Percentiles rank a stretch among this genome's conserved stretches.
Conservation (phyloP, 805 yeast genomes). For the Sugiyamaella smithiae region DNA sequence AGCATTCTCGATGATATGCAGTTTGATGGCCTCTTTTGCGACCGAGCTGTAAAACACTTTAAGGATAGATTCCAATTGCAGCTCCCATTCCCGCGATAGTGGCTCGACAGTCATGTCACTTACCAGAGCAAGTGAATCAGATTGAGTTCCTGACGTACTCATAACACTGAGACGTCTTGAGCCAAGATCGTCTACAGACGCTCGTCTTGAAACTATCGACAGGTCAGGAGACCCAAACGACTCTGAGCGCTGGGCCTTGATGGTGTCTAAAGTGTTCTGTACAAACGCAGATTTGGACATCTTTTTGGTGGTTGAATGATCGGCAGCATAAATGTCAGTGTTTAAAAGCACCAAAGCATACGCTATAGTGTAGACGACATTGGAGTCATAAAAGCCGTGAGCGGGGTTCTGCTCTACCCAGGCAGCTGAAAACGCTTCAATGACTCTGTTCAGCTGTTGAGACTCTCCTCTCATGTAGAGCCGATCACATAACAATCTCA, state of each 20-base stretch:
- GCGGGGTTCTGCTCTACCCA: slow-evolving; percentile 52
- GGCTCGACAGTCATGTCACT: slow-evolving; percentile 16
- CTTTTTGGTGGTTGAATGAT: slow-evolving; percentile 32
- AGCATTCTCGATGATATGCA: slow-evolving; percentile 22
- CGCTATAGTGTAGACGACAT: slow-evolving; percentile 65
- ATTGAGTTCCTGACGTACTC: neutral
- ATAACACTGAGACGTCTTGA: neutral
- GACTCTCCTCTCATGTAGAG: slow-evolving; percentile 81
- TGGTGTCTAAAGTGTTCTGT: slow-evolving; percentile 49
- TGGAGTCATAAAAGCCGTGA: slow-evolving; percentile 49
- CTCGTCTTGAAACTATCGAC: neutral
- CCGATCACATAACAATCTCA: slow-evolving; percentile 59
- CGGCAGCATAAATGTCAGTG: slow-evolving; percentile 68
- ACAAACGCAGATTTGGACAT: slow-evolving; percentile 46
- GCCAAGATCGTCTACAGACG: slow-evolving; percentile 1
- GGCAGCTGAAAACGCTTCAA: slow-evolving; percentile 63
- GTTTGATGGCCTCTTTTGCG: slow-evolving; percentile 26
- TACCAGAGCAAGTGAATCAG: slow-evolving; percentile 21
- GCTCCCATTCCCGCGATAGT: slow-evolving; percentile 25
- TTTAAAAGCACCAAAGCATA: slow-evolving; percentile 71
- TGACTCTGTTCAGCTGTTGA: slow-evolving; percentile 70
- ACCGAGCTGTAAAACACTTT: slow-evolving; percentile 27
- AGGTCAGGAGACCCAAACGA: neutral
- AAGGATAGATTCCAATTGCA: slow-evolving; percentile 25
- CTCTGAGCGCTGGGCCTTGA: slow-evolving; percentile 25